A percentile compares a stretch with the other conserved stretches of the same genome.
Conservation (phyloP, 2,329 filamentous ascomycete species). For the Beauveria varroae region DNA sequence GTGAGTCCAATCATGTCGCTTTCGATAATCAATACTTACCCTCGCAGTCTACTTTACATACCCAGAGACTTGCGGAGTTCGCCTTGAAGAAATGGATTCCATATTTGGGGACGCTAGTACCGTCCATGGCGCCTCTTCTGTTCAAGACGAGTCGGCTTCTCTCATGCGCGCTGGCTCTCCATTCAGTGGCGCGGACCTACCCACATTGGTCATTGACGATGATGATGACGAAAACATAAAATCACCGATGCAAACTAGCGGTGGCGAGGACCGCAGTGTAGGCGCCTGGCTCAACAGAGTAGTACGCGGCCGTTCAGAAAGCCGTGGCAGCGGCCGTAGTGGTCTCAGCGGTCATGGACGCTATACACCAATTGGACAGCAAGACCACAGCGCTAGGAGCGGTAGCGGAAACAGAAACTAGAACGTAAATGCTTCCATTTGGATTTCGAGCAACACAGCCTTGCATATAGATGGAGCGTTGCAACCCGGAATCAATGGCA, state of each 20-base stretch:
- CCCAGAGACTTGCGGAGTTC: conserved; percentile 90
- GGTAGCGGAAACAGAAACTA: conserved; percentile 20
- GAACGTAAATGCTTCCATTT: conserved; percentile 27
- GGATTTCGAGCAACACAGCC: conserved; percentile 22
- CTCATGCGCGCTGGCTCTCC: conserved; percentile 68
- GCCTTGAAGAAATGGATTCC: conserved; percentile 92
- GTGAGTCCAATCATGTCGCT: conserved; percentile 48
- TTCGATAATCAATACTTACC: conserved; percentile 15
- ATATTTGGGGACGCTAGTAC: conserved; percentile 92
- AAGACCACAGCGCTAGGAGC: conserved; percentile 25
- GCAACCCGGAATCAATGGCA: neutral
- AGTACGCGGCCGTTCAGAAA: conserved; percentile 31
- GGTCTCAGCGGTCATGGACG: conserved; percentile 32
- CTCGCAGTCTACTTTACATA: conserved; percentile 87
- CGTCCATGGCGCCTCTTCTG: conserved; percentile 66
- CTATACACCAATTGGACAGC: conserved; percentile 35
- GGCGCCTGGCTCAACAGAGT: conserved; percentile 43
- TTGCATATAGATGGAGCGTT: conserved; percentile 5
- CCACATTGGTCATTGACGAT: conserved; percentile 70
- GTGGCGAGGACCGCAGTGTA: conserved; percentile 34
- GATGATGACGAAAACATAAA: conserved; percentile 46
- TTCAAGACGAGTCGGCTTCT: conserved; percentile 73
- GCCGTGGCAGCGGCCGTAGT: conserved; percentile 29
- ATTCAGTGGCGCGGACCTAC: conserved; percentile 68
- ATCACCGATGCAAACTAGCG: conserved; percentile 26